Conservation (phyloP, 192 early-diverging fungal species). For the Piromyces sp. region DNA sequence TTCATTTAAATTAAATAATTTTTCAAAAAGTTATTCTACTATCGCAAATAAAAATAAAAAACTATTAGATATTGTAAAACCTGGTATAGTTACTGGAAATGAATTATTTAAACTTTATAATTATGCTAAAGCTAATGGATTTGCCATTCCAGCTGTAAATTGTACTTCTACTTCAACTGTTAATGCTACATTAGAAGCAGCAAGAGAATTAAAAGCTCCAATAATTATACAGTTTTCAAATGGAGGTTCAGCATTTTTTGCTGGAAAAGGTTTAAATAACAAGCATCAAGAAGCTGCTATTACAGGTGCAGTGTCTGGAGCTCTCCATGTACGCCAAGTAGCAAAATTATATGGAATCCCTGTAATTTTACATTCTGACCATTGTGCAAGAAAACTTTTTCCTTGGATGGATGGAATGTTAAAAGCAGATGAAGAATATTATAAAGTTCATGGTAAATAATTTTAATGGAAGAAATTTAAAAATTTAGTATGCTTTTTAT, state of each 20-base stretch:
- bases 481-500: too few species aligned
- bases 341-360: constrained; percentile 70
- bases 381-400: constrained; percentile 91
- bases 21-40: background rate
- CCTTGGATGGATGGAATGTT: constrained; percentile 98
- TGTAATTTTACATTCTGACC: constrained; percentile 73
- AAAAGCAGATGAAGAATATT: constrained; percentile 60
- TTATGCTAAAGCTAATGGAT: background rate
- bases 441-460: background rate
- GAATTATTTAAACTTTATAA: background rate
- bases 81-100: background rate
- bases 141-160: background rate
- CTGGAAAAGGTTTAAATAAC: constrained; percentile 84
- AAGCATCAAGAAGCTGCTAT: constrained; percentile 74
- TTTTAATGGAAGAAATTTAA: too few species aligned
- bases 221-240: constrained; percentile 92
- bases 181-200: constrained; percentile 86
- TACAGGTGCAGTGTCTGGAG: constrained; percentile 76
- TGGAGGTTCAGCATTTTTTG: constrained; percentile 78
- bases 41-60: background rate
- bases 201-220: constrained; percentile 80
- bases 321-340: constrained; percentile 59
- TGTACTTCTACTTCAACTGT: constrained; percentile 77
- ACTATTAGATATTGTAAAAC: background rate
- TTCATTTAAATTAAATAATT: background rate